Evolutionary conservation across 345 rosid species (phyloP).

Genomic region (Aegle marmelos): DNA sequence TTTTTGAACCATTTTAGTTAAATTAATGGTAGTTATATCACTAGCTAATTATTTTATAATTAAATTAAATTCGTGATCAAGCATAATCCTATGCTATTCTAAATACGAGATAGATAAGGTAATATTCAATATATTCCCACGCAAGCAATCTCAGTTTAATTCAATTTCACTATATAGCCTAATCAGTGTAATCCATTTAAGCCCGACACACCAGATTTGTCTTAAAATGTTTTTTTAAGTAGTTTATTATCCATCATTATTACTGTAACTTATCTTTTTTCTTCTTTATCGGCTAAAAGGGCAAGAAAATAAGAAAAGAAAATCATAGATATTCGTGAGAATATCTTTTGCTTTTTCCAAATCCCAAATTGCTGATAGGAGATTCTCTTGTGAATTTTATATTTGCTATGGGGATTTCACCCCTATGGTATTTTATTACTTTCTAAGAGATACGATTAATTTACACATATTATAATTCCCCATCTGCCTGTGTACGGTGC

Average conservation of each 20-base stretch:
- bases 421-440: not conserved
- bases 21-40: no score
- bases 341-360: slow-evolving; percentile 29
- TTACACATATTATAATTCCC: not conserved
- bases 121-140: no score
- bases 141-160: no score
- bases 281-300: slow-evolving; percentile 3
- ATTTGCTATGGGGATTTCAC: slow-evolving; percentile 8
- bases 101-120: no score
- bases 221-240: no score
- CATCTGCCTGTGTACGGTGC: not conserved
- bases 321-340: slow-evolving; percentile 32
- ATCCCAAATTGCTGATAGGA: slow-evolving; percentile 24
- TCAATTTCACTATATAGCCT: no score
- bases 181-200: no score
- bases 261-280: not conserved
- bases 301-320: slow-evolving; percentile 1
- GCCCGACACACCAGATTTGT: no score
- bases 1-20: no score
- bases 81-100: no score
- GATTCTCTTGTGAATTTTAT: not conserved
- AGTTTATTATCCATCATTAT: not conserved
- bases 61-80: no score
- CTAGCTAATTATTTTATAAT: no score
- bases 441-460: not conserved